Evolutionary conservation across 345 rosid species (phyloP).

Genomic region (Isatis tinctoria): DNA sequence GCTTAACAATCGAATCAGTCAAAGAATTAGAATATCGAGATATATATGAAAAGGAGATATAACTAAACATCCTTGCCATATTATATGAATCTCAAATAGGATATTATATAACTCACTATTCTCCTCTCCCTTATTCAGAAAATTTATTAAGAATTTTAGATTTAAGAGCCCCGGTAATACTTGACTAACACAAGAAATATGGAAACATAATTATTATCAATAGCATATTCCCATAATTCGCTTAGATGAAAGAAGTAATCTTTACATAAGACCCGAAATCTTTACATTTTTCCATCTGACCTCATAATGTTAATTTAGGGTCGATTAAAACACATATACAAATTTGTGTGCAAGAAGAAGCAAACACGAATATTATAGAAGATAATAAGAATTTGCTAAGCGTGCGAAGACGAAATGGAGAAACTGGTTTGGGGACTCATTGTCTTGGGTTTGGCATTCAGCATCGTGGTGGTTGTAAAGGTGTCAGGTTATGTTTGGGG

Average conservation of each 20-base stretch:
- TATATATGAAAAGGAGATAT: no score
- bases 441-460: background rate
- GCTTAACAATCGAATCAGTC: no score
- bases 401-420: conserved; percentile 8
- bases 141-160: no score
- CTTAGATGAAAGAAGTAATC: background rate
- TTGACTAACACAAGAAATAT: background rate
- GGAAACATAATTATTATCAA: background rate
- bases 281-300: background rate
- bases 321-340: background rate
- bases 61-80: no score
- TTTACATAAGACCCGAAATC: background rate
- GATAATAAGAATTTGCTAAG: background rate
- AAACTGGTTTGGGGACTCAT: background rate
- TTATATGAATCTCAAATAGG: no score
- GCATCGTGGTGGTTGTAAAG: background rate
- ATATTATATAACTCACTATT: no score
- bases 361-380: background rate
- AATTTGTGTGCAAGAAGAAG: background rate
- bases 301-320: background rate
- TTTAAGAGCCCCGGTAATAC: no score
- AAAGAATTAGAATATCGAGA: no score
- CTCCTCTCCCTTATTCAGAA: no score
- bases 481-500: background rate
- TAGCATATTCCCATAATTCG: background rate